Percentiles rank a stretch among this genome's conserved stretches.
These are phyloP conservation scores for Picea abies DNA, from an alignment of 83 land plant species.

Conservation along the genomic window DNA sequence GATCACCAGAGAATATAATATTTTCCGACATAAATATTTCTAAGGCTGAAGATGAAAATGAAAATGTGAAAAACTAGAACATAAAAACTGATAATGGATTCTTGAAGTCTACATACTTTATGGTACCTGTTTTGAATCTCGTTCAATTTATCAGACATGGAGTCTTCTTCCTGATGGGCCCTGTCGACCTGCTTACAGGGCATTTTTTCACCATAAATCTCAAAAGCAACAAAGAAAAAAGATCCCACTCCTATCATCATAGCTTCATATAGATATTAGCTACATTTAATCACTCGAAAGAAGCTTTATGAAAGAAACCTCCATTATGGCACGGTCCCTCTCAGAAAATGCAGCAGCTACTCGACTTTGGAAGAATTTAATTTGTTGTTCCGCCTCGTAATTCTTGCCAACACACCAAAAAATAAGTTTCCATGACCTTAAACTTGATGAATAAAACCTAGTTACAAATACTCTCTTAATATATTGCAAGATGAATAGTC, in stretches of 20 bases:
- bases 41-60: not conserved
- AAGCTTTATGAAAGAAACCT: conserved; percentile 43
- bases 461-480: not conserved
- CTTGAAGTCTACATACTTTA: conserved; percentile 14
- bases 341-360: conserved; percentile 93
- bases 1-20: not conserved
- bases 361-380: conserved; percentile 86
- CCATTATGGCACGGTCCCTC: conserved; percentile 76
- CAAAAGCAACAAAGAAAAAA: not conserved
- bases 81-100: not conserved
- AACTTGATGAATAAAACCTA: conserved; percentile 8
- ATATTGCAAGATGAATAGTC: not conserved
- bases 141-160: conserved; percentile 36
- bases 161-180: conserved; percentile 64
- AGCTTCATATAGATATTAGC: too few species aligned
- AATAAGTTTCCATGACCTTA: conserved; percentile 7
- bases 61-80: not conserved
- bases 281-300: not conserved
- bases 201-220: not conserved
- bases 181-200: conserved; percentile 60
- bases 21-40: not conserved
- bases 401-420: conserved; percentile 45
- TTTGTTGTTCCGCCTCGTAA: conserved; percentile 75
- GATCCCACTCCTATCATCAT: too few species aligned
- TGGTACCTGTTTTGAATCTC: conserved; percentile 54